A percentile compares a stretch with the other conserved stretches of the same genome.
Evolutionary conservation across 2,329 filamentous ascomycete species (phyloP).

Genomic region (Coniochaeta ligniaria): DNA sequence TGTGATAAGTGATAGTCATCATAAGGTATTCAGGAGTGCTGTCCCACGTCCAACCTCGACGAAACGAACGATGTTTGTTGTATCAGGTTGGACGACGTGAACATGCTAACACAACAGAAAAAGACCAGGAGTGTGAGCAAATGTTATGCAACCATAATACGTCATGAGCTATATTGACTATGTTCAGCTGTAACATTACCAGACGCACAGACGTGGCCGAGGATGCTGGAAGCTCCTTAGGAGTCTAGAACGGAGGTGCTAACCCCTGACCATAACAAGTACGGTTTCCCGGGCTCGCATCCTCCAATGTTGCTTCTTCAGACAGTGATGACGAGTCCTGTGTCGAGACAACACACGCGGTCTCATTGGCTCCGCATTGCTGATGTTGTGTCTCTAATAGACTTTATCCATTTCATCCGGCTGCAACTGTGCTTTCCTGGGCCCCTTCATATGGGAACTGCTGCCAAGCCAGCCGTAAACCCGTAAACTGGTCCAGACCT

Average conservation of each 20-base stretch:
- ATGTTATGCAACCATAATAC: neutral
- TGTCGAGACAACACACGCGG: neutral
- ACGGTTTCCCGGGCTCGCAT: neutral
- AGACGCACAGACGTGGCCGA: neutral
- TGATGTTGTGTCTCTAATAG: neutral
- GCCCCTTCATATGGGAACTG: neutral
- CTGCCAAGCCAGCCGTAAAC: neutral
- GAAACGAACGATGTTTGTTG: too few species aligned
- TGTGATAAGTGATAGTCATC: too few species aligned
- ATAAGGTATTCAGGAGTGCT: too few species aligned
- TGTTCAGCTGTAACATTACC: neutral
- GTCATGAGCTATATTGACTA: neutral
- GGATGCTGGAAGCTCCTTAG: neutral
- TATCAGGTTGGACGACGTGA: too few species aligned
- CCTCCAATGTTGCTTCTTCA: neutral
- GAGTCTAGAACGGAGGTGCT: neutral
- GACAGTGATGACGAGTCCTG: neutral
- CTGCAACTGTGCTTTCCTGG: neutral
- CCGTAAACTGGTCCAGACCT: neutral
- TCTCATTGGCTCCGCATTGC: neutral
- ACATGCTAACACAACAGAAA: too few species aligned
- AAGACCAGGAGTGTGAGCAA: neutral
- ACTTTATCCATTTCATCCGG: slow-evolving; percentile 1
- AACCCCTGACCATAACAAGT: neutral
- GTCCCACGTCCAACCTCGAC: too few species aligned